These are phyloP conservation scores for Suhomyces yuchorum DNA, from an alignment of 1,139 yeast species.

Conservation along the genomic window DNA sequence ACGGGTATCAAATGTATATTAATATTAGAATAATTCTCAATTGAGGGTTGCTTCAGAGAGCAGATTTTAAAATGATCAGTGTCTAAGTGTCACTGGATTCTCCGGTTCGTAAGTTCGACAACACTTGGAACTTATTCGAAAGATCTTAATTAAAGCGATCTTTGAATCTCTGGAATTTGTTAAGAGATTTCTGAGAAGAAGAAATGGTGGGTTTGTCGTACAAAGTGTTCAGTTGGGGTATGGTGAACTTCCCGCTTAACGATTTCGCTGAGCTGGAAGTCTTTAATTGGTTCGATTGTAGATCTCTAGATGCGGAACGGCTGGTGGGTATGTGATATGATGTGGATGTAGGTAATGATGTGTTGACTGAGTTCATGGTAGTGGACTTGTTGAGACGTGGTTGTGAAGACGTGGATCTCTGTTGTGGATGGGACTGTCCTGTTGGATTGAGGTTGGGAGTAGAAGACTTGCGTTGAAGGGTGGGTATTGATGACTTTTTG, in stretches of 20 bases:
- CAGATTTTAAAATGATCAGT: background rate
- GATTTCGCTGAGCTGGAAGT: conserved; percentile 12
- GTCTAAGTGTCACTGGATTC: background rate
- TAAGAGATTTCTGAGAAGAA: conserved; percentile 43
- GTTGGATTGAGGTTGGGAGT: conserved; percentile 9
- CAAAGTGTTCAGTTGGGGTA: conserved; percentile 26
- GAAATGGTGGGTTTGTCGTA: conserved; percentile 49
- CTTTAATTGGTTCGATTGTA: background rate
- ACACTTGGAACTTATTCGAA: background rate
- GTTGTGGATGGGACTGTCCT: background rate
- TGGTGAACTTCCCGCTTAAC: conserved; percentile 16
- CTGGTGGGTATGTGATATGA: conserved; percentile 3
- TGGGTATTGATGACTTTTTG: conserved; percentile 21
- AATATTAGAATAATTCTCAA: background rate
- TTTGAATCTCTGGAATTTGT: conserved; percentile 34
- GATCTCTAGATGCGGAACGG: conserved; percentile 1
- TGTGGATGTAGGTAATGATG: background rate
- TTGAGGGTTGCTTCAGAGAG: background rate
- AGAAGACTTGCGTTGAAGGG: conserved; percentile 20
- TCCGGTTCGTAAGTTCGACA: background rate
- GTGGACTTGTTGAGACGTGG: conserved; percentile 3
- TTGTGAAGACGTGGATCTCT: conserved; percentile 1
- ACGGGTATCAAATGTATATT: background rate
- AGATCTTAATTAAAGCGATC: conserved; percentile 25
- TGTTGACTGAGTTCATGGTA: background rate